These are phyloP conservation scores for Bremia lactucae DNA, from an alignment of 352 stramenopile species.

Conservation along the genomic window DNA sequence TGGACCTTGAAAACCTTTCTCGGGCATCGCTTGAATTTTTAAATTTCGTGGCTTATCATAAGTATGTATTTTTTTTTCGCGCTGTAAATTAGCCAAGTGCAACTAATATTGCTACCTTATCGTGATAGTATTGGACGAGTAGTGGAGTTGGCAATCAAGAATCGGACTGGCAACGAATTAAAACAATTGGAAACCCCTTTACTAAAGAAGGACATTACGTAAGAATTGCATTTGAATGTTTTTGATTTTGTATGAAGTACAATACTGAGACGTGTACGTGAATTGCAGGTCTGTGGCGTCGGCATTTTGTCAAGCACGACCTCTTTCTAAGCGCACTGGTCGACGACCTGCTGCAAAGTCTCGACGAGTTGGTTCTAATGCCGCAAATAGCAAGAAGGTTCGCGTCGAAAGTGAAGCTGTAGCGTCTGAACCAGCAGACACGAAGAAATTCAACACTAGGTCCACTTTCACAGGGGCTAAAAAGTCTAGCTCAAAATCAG, in stretches of 20 bases:
- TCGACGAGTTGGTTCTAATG: slow-evolving; percentile 14
- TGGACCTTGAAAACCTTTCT: slow-evolving; percentile 48
- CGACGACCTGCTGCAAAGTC: slow-evolving; percentile 17
- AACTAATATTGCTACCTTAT: no score
- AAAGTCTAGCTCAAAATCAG: slow-evolving; percentile 1
- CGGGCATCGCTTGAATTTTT: slow-evolving; percentile 74
- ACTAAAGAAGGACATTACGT: slow-evolving; percentile 54
- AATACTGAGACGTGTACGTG: no score
- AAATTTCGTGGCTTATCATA: slow-evolving; percentile 82
- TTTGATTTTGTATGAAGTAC: no score
- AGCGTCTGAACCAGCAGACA: no score
- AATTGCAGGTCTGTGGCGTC: slow-evolving; percentile 27
- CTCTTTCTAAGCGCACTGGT: slow-evolving; percentile 23
- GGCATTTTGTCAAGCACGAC: slow-evolving; percentile 20
- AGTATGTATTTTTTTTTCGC: slow-evolving; percentile 27
- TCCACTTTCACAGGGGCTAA: neutral
- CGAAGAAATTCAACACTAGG: neutral
- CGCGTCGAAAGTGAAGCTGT: slow-evolving; percentile 2
- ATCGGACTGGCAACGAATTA: slow-evolving; percentile 41
- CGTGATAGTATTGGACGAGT: slow-evolving; percentile 56
- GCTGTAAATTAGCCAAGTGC: neutral
- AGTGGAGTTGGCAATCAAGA: slow-evolving; percentile 75
- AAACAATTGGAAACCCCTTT: slow-evolving; percentile 40
- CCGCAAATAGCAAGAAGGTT: slow-evolving; percentile 14
- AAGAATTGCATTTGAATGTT: slow-evolving; percentile 7